Evolutionary conservation across 1,284 basidiomycete species (phyloP).

Genomic region (Termitomyces sp.): DNA sequence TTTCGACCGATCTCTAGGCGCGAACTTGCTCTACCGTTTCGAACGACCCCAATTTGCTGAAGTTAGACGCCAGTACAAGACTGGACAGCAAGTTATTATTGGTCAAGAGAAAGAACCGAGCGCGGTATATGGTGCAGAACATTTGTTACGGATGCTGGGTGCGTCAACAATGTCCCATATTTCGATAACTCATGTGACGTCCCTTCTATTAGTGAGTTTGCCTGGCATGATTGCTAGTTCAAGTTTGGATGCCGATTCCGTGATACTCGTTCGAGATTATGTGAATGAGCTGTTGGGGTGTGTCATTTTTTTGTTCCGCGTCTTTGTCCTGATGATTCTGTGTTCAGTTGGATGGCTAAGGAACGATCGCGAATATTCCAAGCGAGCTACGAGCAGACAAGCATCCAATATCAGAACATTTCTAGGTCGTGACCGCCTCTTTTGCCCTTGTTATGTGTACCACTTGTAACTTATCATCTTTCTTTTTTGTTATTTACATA

Average conservation of each 20-base stretch:
- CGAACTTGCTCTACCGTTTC: slow-evolving; percentile 90
- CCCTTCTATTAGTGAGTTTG: slow-evolving; percentile 46
- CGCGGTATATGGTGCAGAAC: slow-evolving; percentile 91
- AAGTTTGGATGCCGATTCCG: slow-evolving; percentile 86
- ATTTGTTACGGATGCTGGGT: slow-evolving; percentile 91
- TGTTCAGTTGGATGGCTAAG: slow-evolving; percentile 58
- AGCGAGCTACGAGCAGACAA: slow-evolving; percentile 68
- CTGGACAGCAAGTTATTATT: slow-evolving; percentile 60
- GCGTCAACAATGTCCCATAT: slow-evolving; percentile 19
- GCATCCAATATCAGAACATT: slow-evolving; percentile 70
- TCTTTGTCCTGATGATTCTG: neutral
- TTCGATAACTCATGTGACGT: slow-evolving; percentile 18
- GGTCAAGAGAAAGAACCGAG: slow-evolving; percentile 85
- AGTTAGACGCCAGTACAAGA: slow-evolving; percentile 73
- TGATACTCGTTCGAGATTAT: slow-evolving; percentile 82
- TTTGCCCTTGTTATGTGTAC: neutral
- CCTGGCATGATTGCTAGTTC: slow-evolving; percentile 86
- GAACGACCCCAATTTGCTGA: slow-evolving; percentile 91
- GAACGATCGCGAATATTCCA: slow-evolving; percentile 68
- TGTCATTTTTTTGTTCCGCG: slow-evolving; percentile 28
- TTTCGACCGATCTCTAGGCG: slow-evolving; percentile 89
- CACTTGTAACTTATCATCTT: neutral
- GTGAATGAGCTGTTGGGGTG: slow-evolving; percentile 86
- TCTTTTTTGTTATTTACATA: neutral
- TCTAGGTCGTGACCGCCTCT: slow-evolving; percentile 48